A percentile compares a stretch with the other conserved stretches of the same genome.
These are phyloP conservation scores for Hanseniaspora meyeri DNA, from an alignment of 805 yeast genomes.

Conservation along the genomic window DNA sequence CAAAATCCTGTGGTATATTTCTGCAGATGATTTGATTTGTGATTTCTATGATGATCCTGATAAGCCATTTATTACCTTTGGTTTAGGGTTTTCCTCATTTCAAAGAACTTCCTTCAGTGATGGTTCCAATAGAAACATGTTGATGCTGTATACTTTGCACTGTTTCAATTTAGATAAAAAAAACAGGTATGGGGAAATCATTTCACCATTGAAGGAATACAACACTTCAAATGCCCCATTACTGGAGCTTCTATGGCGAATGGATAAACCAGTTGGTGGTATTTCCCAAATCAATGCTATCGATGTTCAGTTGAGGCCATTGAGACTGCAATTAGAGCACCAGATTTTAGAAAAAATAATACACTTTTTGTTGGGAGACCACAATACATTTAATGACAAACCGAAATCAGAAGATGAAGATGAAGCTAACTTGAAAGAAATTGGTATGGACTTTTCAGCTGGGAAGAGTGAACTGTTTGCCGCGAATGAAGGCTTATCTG, in stretches of 20 bases:
- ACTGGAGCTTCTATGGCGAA: constrained; percentile 39
- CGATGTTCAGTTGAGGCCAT: constrained; percentile 39
- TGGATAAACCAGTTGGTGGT: constrained; percentile 53
- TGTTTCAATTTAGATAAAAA: constrained; percentile 41
- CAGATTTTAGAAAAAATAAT: constrained; percentile 39
- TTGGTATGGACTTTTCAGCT: background rate
- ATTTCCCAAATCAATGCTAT: constrained; percentile 44
- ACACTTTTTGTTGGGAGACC: constrained; percentile 32
- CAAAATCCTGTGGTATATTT: constrained; percentile 35
- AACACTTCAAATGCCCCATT: constrained; percentile 22
- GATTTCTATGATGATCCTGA: constrained; percentile 40
- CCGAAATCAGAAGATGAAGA: background rate
- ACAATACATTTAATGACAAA: background rate
- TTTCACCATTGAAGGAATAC: constrained; percentile 31
- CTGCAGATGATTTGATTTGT: constrained; percentile 47
- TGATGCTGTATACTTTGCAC: constrained; percentile 36
- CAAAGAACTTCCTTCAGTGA: constrained; percentile 38
- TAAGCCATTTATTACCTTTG: constrained; percentile 41
- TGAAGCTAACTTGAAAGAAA: background rate
- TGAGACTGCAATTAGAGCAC: constrained; percentile 47
- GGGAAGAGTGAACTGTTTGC: background rate
- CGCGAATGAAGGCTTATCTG: constrained; percentile 30
- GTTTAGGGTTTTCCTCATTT: constrained; percentile 37
- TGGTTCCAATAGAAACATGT: constrained; percentile 40
- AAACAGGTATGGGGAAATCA: constrained; percentile 41